phyloP scores from a whole-genome alignment of 1,284 basidiomycete species.

The Cerrena zonata region DNA sequence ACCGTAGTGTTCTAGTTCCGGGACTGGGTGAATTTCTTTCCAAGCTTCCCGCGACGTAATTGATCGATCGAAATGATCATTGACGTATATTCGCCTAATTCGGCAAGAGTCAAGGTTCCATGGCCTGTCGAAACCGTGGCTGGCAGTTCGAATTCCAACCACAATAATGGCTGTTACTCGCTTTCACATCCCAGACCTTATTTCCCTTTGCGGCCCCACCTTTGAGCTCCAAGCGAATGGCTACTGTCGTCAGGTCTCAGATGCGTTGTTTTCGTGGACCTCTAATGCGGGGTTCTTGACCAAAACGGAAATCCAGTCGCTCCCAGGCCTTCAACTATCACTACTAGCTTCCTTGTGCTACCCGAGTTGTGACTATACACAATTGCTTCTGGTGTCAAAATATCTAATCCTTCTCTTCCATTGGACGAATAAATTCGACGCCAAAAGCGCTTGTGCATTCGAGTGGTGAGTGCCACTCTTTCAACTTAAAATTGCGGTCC shows the following conservation, averaged over 20 bases:
- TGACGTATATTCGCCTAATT: too few relatives aligned
- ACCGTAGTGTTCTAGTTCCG: too few relatives aligned
- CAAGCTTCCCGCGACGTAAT: too few relatives aligned
- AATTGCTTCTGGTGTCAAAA: slow-evolving; percentile 47
- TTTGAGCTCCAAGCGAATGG: slow-evolving; percentile 50
- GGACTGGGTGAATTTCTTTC: too few relatives aligned
- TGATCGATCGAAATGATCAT: too few relatives aligned
- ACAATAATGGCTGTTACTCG: slow-evolving; percentile 30
- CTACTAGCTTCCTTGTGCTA: slow-evolving; percentile 52
- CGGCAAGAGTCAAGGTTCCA: too few relatives aligned
- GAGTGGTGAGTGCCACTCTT: slow-evolving; percentile 19
- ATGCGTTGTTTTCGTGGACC: slow-evolving; percentile 45
- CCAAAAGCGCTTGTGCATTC: slow-evolving; percentile 13
- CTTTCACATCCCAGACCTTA: slow-evolving; percentile 56
- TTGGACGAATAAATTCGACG: slow-evolving; percentile 16
- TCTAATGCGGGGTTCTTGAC: slow-evolving; percentile 19
- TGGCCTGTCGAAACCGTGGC: too few relatives aligned
- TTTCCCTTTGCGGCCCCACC: slow-evolving; percentile 33
- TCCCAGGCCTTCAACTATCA: slow-evolving; percentile 41
- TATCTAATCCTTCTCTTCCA: slow-evolving; percentile 40
- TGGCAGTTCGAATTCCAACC: too few relatives aligned
- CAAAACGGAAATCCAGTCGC: slow-evolving; percentile 25
- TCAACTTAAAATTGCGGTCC: not conserved
- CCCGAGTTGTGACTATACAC: slow-evolving; percentile 50
- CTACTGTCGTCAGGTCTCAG: slow-evolving; percentile 41